Base-by-base conservation (phyloP, 345 rosid species). In the Lumnitzera racemosa region DNA sequence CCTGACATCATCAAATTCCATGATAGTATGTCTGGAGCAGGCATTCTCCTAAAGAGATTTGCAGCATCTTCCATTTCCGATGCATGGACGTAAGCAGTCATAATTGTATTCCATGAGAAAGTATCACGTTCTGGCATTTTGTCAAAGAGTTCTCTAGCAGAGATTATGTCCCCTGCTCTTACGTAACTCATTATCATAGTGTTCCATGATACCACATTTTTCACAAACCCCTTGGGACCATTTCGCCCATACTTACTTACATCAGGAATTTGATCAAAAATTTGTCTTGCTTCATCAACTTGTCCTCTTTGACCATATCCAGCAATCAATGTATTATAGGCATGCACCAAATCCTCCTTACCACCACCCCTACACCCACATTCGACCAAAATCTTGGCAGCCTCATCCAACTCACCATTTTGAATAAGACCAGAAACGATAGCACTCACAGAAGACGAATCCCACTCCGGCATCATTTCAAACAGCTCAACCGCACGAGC, bases 91-190 rank as follows among this genome's bases (percentile, higher is more conserved):
- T 88, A 88, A 29, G 90, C 96, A 65, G 78, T 75, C 41, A 88
- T 81, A 76, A 88, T 83, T 3, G 92, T 88, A 63, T 88, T 88
- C 90, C 96, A 88, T 0, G 96, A 85, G 61, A 86, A 71, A 13
- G 72, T 69, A 68, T 88, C 92, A 2, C 79, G 79, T 27, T 71
- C 80, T 46, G 25, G 59, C 88, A 83, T 86, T 62, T 77, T 74
- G 63, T 77, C 88, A 57, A 83, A 88, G 47, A 88, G 67, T 64
- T 75, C 63, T 64, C 88, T 73, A 0, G 92, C 92, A 61, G 87
- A 73, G 24, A 65, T 57, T 13, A 78, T 61, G 61, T 86, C 80
- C 46, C 85, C 82, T 6, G 79, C 88, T 67, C 78, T 88, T 50
- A 79, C 77, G 49, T 81, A 86, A 20, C 83, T 75, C 85, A 83